Evolutionary conservation across 495 filamentous ascomycete genomes (phyloP).

Genomic region (Ramalina intermedia): DNA sequence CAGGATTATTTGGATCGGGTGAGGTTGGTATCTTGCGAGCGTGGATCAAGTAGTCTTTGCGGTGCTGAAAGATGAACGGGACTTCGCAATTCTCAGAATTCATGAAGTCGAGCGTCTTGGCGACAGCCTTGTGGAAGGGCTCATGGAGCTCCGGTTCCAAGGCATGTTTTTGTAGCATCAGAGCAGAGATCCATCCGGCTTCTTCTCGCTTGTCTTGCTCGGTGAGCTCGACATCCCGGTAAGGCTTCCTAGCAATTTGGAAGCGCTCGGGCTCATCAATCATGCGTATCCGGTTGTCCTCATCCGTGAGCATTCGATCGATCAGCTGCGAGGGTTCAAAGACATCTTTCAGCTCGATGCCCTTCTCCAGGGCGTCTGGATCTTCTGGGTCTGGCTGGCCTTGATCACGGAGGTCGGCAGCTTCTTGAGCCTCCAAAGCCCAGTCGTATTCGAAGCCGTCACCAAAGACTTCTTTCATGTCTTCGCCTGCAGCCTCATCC

Average conservation of each 20-base stretch:
- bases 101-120: slow-evolving; percentile 89
- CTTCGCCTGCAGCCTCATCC: slow-evolving; percentile 80
- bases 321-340: slow-evolving; percentile 90
- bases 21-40: slow-evolving; percentile 52
- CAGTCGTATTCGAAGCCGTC: slow-evolving; percentile 91
- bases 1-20: slow-evolving; percentile 39
- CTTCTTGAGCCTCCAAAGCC: slow-evolving; percentile 57
- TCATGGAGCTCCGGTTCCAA: slow-evolving; percentile 53
- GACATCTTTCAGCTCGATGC: slow-evolving; percentile 87
- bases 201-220: slow-evolving; percentile 81
- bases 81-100: slow-evolving; percentile 86
- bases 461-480: slow-evolving; percentile 91
- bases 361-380: slow-evolving; percentile 19
- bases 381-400: slow-evolving; percentile 41
- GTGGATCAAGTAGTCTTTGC: slow-evolving; percentile 95
- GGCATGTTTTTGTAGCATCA: slow-evolving; percentile 74
- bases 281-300: slow-evolving; percentile 76
- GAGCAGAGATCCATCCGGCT: slow-evolving; percentile 73
- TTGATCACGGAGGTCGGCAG: slow-evolving; percentile 51
- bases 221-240: slow-evolving; percentile 57
- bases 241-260: slow-evolving; percentile 79
- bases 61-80: slow-evolving; percentile 94
- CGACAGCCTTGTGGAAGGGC: slow-evolving; percentile 75
- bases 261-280: slow-evolving; percentile 87
- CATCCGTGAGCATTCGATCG: slow-evolving; percentile 88